phyloP scores from a whole-genome alignment of 768 basidiomycete species.

The Myochromella boudieri region DNA sequence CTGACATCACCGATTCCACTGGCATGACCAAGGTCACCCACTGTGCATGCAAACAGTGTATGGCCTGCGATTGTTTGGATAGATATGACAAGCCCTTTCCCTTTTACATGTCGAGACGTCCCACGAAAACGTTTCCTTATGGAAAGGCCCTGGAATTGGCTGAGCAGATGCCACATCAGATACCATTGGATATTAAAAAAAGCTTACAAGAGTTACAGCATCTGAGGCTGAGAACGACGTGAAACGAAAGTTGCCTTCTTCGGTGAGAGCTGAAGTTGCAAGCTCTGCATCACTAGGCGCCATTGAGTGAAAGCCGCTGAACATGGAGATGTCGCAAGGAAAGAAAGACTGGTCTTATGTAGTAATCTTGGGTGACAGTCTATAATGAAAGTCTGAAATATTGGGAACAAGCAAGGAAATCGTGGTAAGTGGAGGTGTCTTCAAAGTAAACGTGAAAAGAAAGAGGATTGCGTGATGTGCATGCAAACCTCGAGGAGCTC shows the following conservation, averaged over 20 bases:
- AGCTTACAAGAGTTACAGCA: conserved; percentile 68
- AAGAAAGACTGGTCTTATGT: conserved; percentile 1
- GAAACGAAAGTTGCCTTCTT: conserved; percentile 73
- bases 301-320: conserved; percentile 61
- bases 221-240: conserved; percentile 73
- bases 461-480: conserved; percentile 3
- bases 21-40: conserved; percentile 71
- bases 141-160: conserved; percentile 52
- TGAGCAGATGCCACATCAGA: conserved; percentile 1
- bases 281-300: conserved; percentile 71
- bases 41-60: conserved; percentile 78
- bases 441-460: conserved; percentile 16
- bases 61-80: conserved; percentile 81
- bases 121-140: conserved; percentile 82
- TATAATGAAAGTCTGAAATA: conserved; percentile 5
- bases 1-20: conserved; percentile 75
- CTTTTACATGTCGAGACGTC: conserved; percentile 67
- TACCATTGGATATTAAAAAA: not conserved
- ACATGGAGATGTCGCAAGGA: conserved; percentile 45
- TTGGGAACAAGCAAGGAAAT: too few relatives aligned
- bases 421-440: too few relatives aligned
- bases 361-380: not conserved
- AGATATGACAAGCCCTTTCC: conserved; percentile 79
- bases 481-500: not conserved
- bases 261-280: conserved; percentile 66